These are phyloP conservation scores for Haplosporangium sp. DNA, from an alignment of 371 early-diverging fungal genomes.

Conservation along the genomic window DNA sequence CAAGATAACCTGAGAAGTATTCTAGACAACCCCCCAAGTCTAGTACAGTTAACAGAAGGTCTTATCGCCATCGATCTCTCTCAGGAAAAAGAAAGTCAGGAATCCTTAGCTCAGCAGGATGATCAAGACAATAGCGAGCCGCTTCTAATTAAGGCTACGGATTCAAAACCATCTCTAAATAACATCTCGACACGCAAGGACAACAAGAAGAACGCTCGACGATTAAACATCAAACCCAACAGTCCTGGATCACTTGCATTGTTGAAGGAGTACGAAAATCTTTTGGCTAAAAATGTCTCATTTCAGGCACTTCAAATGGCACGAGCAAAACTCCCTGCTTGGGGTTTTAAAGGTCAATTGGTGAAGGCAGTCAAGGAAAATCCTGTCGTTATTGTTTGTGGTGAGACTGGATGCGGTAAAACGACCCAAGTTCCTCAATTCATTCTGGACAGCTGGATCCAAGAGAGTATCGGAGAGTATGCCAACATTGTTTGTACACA, in stretches of 20 bases:
- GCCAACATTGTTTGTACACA: constrained; percentile 92
- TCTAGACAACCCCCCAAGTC: constrained; percentile 72
- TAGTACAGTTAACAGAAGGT: constrained; percentile 65
- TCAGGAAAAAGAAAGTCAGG: constrained; percentile 36
- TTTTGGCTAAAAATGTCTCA: constrained; percentile 53
- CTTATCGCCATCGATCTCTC: constrained; percentile 48
- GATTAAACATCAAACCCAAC: constrained; percentile 48
- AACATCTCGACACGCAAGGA: constrained; percentile 7
- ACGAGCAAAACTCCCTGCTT: constrained; percentile 76
- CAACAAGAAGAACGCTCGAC: constrained; percentile 14
- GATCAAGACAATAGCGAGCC: constrained; percentile 12
- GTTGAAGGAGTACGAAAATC: constrained; percentile 40
- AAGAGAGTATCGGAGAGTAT: constrained; percentile 58
- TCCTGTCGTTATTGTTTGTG: constrained; percentile 80
- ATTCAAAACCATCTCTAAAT: constrained; percentile 12
- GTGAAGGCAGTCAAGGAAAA: constrained; percentile 63
- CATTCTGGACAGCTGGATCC: constrained; percentile 80
- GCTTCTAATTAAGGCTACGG: constrained; percentile 16
- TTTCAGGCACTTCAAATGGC: constrained; percentile 66
- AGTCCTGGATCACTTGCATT: constrained; percentile 43
- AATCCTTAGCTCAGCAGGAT: constrained; percentile 19
- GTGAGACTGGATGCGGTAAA: constrained; percentile 89
- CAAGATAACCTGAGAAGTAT: constrained; percentile 67
- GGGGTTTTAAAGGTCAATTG: constrained; percentile 67
- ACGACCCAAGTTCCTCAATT: constrained; percentile 94